Conservation (phyloP, 495 filamentous ascomycete genomes). For the Penicillium canescens region DNA sequence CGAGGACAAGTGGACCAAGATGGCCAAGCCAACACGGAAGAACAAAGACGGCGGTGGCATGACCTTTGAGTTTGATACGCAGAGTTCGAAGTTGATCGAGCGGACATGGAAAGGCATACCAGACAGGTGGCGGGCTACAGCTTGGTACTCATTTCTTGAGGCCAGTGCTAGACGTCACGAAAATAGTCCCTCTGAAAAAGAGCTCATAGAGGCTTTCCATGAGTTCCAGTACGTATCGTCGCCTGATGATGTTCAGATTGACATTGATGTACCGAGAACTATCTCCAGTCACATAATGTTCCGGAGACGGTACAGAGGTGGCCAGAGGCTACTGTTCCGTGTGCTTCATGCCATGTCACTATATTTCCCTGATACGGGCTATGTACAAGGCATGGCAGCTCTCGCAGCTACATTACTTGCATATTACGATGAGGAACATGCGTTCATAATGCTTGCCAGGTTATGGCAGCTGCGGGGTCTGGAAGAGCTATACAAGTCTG, state of each 20-base stretch:
- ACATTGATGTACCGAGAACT: constrained; percentile 93
- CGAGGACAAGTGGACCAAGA: constrained; percentile 95
- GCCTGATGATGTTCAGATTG: constrained; percentile 94
- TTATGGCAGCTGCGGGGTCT: constrained; percentile 89
- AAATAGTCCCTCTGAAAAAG: constrained; percentile 62
- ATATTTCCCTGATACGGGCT: constrained; percentile 88
- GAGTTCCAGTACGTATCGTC: constrained; percentile 70
- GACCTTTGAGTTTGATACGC: constrained; percentile 85
- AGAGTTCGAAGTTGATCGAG: constrained; percentile 81
- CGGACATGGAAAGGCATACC: constrained; percentile 98
- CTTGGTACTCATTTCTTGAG: constrained; percentile 94
- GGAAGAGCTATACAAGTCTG: constrained; percentile 77
- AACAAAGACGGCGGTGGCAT: constrained; percentile 72
- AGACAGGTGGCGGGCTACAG: constrained; percentile 89
- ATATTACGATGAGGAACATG: constrained; percentile 93
- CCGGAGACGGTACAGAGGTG: constrained; percentile 82
- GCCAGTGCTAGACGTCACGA: constrained; percentile 69
- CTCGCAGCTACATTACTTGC: constrained; percentile 91
- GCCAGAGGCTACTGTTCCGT: constrained; percentile 89
- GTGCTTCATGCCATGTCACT: constrained; percentile 89
- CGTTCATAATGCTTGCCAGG: constrained; percentile 93
- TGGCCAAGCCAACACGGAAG: constrained; percentile 71
- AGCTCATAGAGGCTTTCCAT: constrained; percentile 69
- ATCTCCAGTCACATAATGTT: constrained; percentile 99
- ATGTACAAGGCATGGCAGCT: constrained; percentile 98